Conservation (phyloP, 2,329 filamentous ascomycete species). For the Furcasterigmium sp. region DNA sequence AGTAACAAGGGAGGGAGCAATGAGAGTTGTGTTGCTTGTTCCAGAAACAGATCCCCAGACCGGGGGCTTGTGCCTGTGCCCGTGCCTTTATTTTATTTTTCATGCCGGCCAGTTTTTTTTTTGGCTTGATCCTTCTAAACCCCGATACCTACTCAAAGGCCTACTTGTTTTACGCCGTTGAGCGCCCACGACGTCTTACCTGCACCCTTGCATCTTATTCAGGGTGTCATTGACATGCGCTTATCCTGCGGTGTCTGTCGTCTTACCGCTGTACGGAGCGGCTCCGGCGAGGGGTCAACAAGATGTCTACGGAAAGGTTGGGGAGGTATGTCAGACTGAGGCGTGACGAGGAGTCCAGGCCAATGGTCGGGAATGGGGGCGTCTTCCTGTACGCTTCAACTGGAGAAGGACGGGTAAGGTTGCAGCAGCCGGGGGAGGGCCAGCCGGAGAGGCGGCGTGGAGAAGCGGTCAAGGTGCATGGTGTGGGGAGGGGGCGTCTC, state of each 20-base stretch:
- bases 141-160: background rate
- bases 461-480: conserved; percentile 1
- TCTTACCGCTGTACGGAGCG: no score
- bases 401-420: conserved; percentile 10
- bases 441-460: background rate
- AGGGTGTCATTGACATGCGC: no score
- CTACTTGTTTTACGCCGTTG: background rate
- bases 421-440: conserved; percentile 7
- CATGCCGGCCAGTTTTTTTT: background rate
- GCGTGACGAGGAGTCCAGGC: conserved; percentile 8
- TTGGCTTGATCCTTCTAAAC: no score
- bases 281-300: no score
- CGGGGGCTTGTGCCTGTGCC: no score
- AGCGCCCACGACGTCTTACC: no score
- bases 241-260: no score
- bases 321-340: background rate
- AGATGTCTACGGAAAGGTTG: background rate
- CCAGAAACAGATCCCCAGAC: background rate
- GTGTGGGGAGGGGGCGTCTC: background rate
- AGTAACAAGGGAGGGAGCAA: background rate
- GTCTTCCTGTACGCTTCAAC: conserved; percentile 9
- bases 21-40: background rate
- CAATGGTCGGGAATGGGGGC: conserved; percentile 10
- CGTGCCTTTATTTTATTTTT: background rate
- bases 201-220: no score